Conservation (phyloP, 2,329 filamentous ascomycete species). For the Trichophyton simii region DNA sequence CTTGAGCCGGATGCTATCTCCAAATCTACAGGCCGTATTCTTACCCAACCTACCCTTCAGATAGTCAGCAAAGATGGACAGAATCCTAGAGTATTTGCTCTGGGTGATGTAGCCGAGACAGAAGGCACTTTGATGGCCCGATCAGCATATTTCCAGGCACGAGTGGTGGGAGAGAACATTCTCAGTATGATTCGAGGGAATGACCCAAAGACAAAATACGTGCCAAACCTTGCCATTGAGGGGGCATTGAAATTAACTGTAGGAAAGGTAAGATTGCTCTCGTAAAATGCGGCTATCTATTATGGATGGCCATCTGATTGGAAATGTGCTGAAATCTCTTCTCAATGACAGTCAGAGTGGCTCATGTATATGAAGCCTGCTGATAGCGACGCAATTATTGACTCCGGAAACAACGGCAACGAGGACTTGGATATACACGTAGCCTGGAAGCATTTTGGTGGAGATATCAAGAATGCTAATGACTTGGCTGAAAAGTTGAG, state of each 20-base stretch:
- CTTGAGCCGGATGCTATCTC: conserved; percentile 5
- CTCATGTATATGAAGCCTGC: no score
- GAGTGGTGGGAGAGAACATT: conserved; percentile 43
- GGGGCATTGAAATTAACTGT: conserved; percentile 7
- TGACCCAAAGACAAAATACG: neutral
- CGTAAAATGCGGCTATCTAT: no score
- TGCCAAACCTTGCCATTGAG: neutral
- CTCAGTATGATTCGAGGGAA: conserved; percentile 1
- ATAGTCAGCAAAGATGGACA: conserved; percentile 31
- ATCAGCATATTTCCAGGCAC: conserved; percentile 41
- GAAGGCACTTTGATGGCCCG: conserved; percentile 41
- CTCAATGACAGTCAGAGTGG: no score
- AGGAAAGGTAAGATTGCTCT: neutral
- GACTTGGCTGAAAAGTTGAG: no score
- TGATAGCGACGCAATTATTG: no score
- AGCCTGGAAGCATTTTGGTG: no score
- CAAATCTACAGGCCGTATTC: conserved; percentile 22
- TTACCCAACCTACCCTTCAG: conserved; percentile 45
- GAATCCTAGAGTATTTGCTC: conserved; percentile 40
- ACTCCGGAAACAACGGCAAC: no score
- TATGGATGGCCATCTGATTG: no score
- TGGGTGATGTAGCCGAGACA: conserved; percentile 47
- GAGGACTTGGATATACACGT: no score
- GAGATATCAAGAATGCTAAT: no score
- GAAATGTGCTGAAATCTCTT: no score